Conservation (phyloP, 106 monocot species). For the Triglochin maritima region DNA sequence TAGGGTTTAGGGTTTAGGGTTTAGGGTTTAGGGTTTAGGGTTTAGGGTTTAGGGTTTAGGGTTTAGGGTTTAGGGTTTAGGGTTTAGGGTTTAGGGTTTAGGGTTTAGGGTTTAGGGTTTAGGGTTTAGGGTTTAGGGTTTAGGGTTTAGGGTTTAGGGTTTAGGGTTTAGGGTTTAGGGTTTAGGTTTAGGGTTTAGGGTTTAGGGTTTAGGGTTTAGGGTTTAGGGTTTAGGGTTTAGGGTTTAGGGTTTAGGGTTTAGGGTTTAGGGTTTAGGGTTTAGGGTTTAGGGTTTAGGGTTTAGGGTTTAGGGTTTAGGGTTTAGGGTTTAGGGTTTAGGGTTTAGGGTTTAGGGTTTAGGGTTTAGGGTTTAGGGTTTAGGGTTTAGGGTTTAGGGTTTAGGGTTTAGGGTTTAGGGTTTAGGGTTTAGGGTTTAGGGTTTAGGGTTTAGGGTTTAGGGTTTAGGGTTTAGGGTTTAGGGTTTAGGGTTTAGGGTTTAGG, state of each 20-base stretch:
- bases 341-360: slow-evolving; percentile 1
- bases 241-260: slow-evolving; percentile 1
- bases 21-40: slow-evolving; percentile 3
- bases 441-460: slow-evolving; percentile 3
- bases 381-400: background rate
- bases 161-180: slow-evolving; percentile 2
- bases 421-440: slow-evolving; percentile 3
- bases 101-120: slow-evolving; percentile 2
- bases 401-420: slow-evolving; percentile 3
- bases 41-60: slow-evolving; percentile 3
- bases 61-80: slow-evolving; percentile 3
- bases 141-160: slow-evolving; percentile 3
- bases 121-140: slow-evolving; percentile 3
- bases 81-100: slow-evolving; percentile 3
- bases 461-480: slow-evolving; percentile 3
- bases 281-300: background rate
- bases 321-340: slow-evolving; percentile 1
- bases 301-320: slow-evolving; percentile 1
- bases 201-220: slow-evolving; percentile 2
- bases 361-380: background rate
- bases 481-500: slow-evolving; percentile 3
- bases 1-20: slow-evolving; percentile 3
- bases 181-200: slow-evolving; percentile 2
- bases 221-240: slow-evolving; percentile 1
- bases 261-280: slow-evolving; percentile 1